phyloP scores from a whole-genome alignment of 352 stramenopile genomes.

The Globisporangium cylindrosporum region DNA sequence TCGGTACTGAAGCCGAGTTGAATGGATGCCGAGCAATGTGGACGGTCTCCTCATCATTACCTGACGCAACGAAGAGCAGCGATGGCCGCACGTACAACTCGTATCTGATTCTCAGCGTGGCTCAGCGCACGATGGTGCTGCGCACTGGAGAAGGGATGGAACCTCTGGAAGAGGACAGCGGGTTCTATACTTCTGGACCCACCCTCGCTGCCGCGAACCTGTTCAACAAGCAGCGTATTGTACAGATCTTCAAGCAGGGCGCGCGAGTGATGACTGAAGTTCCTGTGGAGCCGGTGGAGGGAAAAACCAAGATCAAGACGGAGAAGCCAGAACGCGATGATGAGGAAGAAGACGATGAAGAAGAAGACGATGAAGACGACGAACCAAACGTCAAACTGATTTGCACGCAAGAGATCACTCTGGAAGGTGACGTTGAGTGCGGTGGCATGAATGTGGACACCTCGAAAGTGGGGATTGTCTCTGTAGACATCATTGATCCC shows the following conservation, averaged over 20 bases:
- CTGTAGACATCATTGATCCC: constrained; percentile 79
- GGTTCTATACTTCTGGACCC: constrained; percentile 80
- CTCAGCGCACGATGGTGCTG: constrained; percentile 82
- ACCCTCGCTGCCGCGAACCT: constrained; percentile 78
- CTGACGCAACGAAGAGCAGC: constrained; percentile 37
- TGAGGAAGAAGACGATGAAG: constrained; percentile 27
- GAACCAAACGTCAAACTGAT: constrained; percentile 61
- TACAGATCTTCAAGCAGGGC: constrained; percentile 86
- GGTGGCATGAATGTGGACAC: constrained; percentile 84
- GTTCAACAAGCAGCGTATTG: constrained; percentile 78
- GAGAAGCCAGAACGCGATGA: constrained; percentile 29
- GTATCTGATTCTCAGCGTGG: constrained; percentile 81
- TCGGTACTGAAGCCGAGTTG: constrained; percentile 76
- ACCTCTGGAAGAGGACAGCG: constrained; percentile 76
- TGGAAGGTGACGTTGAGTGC: constrained; percentile 77
- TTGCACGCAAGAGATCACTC: constrained; percentile 81
- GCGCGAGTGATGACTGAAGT: constrained; percentile 81
- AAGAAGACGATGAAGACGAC: constrained; percentile 53
- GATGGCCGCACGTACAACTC: constrained; percentile 66
- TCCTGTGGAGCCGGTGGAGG: constrained; percentile 21
- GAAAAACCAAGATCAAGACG: neutral
- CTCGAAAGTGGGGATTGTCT: constrained; percentile 69
- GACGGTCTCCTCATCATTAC: constrained; percentile 73
- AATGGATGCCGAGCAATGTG: constrained; percentile 84
- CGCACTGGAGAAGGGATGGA: constrained; percentile 84